phyloP scores from a whole-genome alignment of 768 basidiomycete species.

The Suillus subluteus region DNA sequence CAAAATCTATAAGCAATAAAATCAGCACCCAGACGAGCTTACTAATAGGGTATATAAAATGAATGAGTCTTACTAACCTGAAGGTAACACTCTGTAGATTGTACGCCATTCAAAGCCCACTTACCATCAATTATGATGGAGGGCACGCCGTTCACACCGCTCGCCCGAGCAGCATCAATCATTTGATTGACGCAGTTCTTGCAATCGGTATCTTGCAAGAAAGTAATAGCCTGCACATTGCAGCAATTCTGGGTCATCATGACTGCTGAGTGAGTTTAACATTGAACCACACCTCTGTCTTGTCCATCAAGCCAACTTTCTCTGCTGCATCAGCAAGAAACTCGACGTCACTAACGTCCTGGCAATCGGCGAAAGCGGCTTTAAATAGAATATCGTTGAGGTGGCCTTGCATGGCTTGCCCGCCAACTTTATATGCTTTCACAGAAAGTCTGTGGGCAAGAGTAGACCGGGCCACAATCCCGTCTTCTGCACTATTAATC shows the following conservation, averaged over 20 bases:
- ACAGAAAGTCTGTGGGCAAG: constrained; percentile 48
- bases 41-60: neutral
- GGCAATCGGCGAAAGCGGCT: constrained; percentile 42
- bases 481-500: constrained; percentile 39
- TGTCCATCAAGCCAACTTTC: constrained; percentile 43
- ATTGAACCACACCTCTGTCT: constrained; percentile 35
- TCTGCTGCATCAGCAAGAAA: constrained; percentile 43
- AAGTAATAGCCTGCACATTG: constrained; percentile 39
- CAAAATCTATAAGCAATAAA: constrained; percentile 27
- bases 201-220: constrained; percentile 45
- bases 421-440: constrained; percentile 46
- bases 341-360: constrained; percentile 40
- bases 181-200: constrained; percentile 44
- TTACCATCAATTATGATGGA: constrained; percentile 51
- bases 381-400: constrained; percentile 43
- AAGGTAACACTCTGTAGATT: constrained; percentile 43
- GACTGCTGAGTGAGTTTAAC: neutral
- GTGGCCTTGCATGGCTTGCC: constrained; percentile 41
- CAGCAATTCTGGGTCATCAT: neutral
- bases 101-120: constrained; percentile 51
- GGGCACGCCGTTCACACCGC: constrained; percentile 56
- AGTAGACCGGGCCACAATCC: constrained; percentile 42
- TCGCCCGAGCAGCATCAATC: constrained; percentile 42
- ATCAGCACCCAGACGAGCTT: neutral
- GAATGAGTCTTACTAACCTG: constrained; percentile 31